These are phyloP conservation scores for Jatropha curcas DNA, from an alignment of 345 rosid genomes.

Conservation along the genomic window DNA sequence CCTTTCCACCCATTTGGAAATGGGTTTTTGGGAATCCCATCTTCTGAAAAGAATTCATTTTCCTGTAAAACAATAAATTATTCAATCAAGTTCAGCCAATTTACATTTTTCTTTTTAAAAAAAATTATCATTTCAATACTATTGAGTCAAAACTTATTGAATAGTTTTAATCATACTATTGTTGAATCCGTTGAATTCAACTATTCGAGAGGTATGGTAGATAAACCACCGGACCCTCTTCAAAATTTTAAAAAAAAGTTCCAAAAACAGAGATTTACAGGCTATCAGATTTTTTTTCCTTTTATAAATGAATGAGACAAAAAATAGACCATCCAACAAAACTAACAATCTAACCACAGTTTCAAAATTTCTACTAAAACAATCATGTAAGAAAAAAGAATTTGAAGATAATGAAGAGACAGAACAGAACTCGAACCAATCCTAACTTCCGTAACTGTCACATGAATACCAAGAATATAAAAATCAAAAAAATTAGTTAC, in stretches of 20 bases:
- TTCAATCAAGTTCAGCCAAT: neutral
- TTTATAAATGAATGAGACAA: constrained; percentile 20
- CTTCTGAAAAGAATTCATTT: constrained; percentile 69
- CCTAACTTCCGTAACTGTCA: constrained; percentile 34
- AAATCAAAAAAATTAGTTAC: constrained; percentile 6
- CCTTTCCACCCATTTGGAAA: constrained; percentile 92
- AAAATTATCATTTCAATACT: no score
- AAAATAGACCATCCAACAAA: constrained; percentile 12
- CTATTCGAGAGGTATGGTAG: constrained; percentile 2
- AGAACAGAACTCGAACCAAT: constrained; percentile 8
- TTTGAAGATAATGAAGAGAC: neutral
- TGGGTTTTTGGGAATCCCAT: constrained; percentile 65
- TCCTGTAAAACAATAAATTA: constrained; percentile 42
- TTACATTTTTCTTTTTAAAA: no score
- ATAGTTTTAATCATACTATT: no score
- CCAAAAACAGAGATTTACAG: neutral
- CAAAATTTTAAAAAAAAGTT: no score
- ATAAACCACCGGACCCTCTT: neutral
- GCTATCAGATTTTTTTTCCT: constrained; percentile 1
- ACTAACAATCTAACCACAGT: constrained; percentile 22
- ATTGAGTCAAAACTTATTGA: no score
- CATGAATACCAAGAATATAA: constrained; percentile 11
- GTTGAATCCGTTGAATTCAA: neutral
- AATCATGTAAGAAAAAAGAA: constrained; percentile 5
- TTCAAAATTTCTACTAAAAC: constrained; percentile 13